These are phyloP conservation scores for Penicillium malachiteum DNA, from an alignment of 495 filamentous ascomycete genomes.

Conservation along the genomic window DNA sequence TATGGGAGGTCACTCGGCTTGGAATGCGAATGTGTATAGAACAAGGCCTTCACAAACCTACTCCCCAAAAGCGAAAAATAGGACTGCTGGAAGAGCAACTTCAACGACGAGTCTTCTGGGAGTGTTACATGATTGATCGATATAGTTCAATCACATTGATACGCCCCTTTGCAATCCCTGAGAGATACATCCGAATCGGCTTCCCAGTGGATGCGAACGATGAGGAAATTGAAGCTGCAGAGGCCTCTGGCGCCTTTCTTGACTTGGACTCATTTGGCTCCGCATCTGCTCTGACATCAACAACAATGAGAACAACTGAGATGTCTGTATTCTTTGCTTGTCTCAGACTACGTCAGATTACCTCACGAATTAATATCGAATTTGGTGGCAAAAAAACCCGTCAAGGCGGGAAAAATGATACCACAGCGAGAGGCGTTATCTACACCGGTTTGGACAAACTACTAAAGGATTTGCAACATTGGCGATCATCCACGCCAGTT, in stretches of 20 bases:
- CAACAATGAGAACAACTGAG: slow-evolving; percentile 13
- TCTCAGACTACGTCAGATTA: slow-evolving; percentile 26
- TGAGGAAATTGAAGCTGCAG: slow-evolving; percentile 28
- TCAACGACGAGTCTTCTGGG: slow-evolving; percentile 29
- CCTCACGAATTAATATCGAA: slow-evolving; percentile 21
- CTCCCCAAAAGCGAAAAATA: not conserved
- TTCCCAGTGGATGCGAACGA: slow-evolving; percentile 30
- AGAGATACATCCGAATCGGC: slow-evolving; percentile 20
- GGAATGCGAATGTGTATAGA: slow-evolving; percentile 31
- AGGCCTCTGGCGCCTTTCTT: slow-evolving; percentile 15
- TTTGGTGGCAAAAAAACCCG: slow-evolving; percentile 13
- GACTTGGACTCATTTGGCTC: slow-evolving; percentile 19
- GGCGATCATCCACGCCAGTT: slow-evolving; percentile 19
- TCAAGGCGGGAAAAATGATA: not conserved
- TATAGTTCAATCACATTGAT: slow-evolving; percentile 31
- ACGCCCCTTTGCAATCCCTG: slow-evolving; percentile 24
- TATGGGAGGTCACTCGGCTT: slow-evolving; percentile 27
- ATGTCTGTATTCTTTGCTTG: slow-evolving; percentile 26
- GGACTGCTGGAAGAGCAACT: slow-evolving; percentile 25
- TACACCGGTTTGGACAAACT: slow-evolving; percentile 22
- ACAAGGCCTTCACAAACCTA: slow-evolving; percentile 23
- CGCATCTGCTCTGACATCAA: slow-evolving; percentile 2
- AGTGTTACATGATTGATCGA: slow-evolving; percentile 32
- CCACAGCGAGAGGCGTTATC: slow-evolving; percentile 14
- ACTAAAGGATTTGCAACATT: slow-evolving; percentile 19